Conservation (phyloP, 306 rosid species). For the Cyclanthera cordifolia region DNA sequence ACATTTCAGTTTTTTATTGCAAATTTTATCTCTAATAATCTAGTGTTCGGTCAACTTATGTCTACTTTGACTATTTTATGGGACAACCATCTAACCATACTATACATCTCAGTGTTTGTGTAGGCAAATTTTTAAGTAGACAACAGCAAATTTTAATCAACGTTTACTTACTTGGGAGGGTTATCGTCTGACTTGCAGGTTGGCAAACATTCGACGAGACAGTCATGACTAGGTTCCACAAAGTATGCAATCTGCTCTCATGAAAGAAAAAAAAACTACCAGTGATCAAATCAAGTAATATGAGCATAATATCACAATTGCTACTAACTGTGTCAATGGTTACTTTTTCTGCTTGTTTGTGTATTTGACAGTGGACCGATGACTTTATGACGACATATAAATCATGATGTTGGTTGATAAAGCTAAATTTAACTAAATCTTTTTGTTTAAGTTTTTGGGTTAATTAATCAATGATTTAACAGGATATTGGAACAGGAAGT, state of each 20-base stretch:
- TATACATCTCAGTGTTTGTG: too few species aligned
- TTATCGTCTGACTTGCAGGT: constrained; percentile 70
- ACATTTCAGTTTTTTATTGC: too few species aligned
- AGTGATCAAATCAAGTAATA: background rate
- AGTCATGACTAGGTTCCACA: constrained; percentile 69
- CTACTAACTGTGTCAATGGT: background rate
- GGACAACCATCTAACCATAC: too few species aligned
- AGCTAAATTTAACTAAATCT: too few species aligned
- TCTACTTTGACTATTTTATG: too few species aligned
- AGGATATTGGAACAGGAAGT: too few species aligned
- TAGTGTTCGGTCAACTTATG: too few species aligned
- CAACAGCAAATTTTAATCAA: background rate
- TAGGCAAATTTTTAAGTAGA: background rate
- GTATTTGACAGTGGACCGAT: background rate
- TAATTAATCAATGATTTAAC: too few species aligned
- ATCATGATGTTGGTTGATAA: too few species aligned
- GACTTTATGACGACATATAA: too few species aligned
- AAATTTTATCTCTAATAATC: too few species aligned
- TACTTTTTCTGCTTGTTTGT: background rate
- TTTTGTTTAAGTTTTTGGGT: too few species aligned
- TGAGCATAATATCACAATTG: background rate
- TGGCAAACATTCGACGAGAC: constrained; percentile 78
- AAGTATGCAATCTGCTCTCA: constrained; percentile 65
- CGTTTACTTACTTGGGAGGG: constrained; percentile 69
- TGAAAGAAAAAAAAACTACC: constrained; percentile 3